Evolutionary conservation across 2,329 filamentous ascomycete genomes (phyloP).

Genomic region (Ploettnerulaceae sp.): DNA sequence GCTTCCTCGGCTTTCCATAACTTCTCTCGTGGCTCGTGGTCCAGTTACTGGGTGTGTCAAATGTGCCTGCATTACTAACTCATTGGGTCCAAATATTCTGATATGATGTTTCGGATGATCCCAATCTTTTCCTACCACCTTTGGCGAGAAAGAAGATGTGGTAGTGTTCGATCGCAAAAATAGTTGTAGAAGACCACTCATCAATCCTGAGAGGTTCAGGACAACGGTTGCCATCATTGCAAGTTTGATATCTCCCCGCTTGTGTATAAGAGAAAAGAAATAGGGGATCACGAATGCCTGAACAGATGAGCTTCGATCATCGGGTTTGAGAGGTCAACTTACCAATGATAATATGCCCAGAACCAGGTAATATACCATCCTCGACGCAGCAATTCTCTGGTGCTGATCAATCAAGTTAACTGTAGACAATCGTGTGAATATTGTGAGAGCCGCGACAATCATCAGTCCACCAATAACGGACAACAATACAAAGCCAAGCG

Average conservation of each 20-base stretch:
- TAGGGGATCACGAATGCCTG: constrained; percentile 59
- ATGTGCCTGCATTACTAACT: constrained; percentile 30
- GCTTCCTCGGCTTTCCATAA: constrained; percentile 9
- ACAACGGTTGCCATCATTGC: constrained; percentile 62
- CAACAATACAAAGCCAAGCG: constrained; percentile 51
- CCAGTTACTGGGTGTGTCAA: constrained; percentile 28
- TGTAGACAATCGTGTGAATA: constrained; percentile 54
- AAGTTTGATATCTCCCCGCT: constrained; percentile 42
- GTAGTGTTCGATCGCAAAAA: constrained; percentile 61
- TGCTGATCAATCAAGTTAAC: constrained; percentile 50
- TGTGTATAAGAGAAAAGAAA: constrained; percentile 53
- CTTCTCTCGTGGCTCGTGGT: constrained; percentile 15
- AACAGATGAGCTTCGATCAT: constrained; percentile 28
- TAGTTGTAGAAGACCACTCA: constrained; percentile 61
- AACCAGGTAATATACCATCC: constrained; percentile 62
- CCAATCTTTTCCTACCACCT: constrained; percentile 40
- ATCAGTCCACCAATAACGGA: constrained; percentile 47
- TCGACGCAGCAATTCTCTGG: constrained; percentile 59
- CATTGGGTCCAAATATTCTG: constrained; percentile 42
- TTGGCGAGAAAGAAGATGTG: constrained; percentile 48
- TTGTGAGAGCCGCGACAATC: constrained; percentile 45
- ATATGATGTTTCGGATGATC: constrained; percentile 45
- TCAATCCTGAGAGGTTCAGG: constrained; percentile 59
- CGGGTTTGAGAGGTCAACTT: constrained; percentile 31
- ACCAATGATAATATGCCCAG: constrained; percentile 55